Evolutionary conservation across 1,284 basidiomycete genomes (phyloP), one percentile per base, ranked within the genome.

Genomic region (Leccinum olivaceoglutinosum): DNA sequence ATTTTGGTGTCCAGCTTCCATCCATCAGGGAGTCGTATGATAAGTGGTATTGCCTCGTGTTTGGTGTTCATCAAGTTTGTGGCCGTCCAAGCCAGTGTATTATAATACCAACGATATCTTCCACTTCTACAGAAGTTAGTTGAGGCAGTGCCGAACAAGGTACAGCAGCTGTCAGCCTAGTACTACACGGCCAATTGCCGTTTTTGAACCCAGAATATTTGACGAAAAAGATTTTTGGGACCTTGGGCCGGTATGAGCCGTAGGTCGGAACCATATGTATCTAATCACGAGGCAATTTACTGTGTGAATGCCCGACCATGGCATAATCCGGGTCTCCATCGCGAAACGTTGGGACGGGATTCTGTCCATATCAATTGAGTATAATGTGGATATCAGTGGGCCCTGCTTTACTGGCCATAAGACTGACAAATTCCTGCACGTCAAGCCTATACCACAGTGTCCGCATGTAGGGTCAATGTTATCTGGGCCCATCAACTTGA

Each of bases 21-120:
- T 25, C 4, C 46, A 53, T 25, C 49, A 3, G 49, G 38, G 11
- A 49, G n/a, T 49, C 9, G 10, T 18, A 49, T 46, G 10, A 46
- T 46, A 46, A n/a, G n/a, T 25, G 21, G 21, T 46, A 44, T n/a
- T n/a, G 5, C 46, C 18, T 49, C 46, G 18, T 21, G 46, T 49
- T 38, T 14, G 25, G 8, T 53, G 25, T 29, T 14, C 51, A 14
- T 25, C 12, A 16, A 53, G 11, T 53, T 29, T 25, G 51, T 25
- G 55, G 54, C 21, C 18, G 21, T 66, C 25, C 53, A 49, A 49
- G 32, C n/a, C n/a, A n/a, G 46, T 65, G 25, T 8, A 16, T 65
- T 21, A 0, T 49, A 21, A 49, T 49, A 12, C 21, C 68, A 63
- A 65, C 68, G 60, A 60, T 68, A 4, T 5, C 57, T 56, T 25